Evolutionary conservation across 495 filamentous ascomycete genomes (phyloP), one percentile per base, ranked within the genome.

Genomic region (Aspergillus avenaceus): DNA sequence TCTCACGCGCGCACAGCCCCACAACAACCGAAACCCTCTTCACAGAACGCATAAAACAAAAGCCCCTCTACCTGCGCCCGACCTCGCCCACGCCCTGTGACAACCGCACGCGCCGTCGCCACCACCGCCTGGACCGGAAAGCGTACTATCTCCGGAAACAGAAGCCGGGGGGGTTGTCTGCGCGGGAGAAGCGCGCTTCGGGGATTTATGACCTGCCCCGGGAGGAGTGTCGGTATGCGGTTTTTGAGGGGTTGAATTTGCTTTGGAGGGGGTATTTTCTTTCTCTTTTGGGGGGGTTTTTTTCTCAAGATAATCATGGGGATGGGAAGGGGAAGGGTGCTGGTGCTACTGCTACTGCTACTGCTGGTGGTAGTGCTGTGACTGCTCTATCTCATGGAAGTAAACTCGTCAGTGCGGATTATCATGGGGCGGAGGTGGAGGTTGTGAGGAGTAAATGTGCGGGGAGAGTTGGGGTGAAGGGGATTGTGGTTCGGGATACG

Each of bases 231-330:
- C 88, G 87, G 60, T 90, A 92, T 57, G 77, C 65, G 4, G 74
- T 92, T 5, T 98, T 91, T 66, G 79, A 82, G 53, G 83, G 84
- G 0, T 67, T 98, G 50, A 78, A 95, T 64, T 62, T 53, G 22
- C 73, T 98, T 62, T 98, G 93, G 93, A 56, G 83, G 5, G 80
- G 75, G 1, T 97, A 98, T 70, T n/a, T n/a, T n/a, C n/a, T n/a
- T n/a, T n/a, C n/a, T n/a, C n/a, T n/a, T n/a, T n/a, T n/a, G n/a
- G n/a, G n/a, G n/a, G n/a, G n/a, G n/a, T n/a, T n/a, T n/a, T n/a
- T n/a, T n/a, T n/a, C n/a, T n/a, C n/a, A n/a, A n/a, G n/a, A n/a
- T n/a, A n/a, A n/a, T n/a, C n/a, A n/a, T n/a, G n/a, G n/a, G n/a
- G 72, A 53, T 22, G 16, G 29, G n/a, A 38, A 25, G 3, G 19